Evolutionary conservation across 176 grass and related monocot genomes (phyloP), one percentile per base, ranked within the genome.

Genomic region (Avena eriantha): DNA sequence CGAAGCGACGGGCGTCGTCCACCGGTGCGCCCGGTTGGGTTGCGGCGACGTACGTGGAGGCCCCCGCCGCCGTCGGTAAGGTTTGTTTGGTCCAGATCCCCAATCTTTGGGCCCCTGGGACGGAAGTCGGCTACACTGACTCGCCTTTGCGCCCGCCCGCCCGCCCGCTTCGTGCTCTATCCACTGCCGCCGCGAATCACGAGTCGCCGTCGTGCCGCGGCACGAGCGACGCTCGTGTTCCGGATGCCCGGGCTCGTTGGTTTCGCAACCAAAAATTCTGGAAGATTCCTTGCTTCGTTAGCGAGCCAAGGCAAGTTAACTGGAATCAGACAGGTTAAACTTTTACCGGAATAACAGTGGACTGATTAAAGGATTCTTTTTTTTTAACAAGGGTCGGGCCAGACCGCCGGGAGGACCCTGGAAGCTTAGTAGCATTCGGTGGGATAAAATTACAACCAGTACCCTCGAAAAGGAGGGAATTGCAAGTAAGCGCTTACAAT

Each of bases 31-130:
- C 36, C 15, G 75, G 80, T 21, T 79, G 80, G 10, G 45, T 8
- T 48, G 71, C 22, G 84, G 41, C 14, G 66, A 82, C 84, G 73
- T 71, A 87, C 84, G 74, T 71, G 89, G 84, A 48, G 66, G 56
- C 24, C 34, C 56, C 67, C 48, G 58, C 73, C 48, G 67, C 80
- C 85, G 81, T 68, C 67, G 6, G 82, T 23, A 22, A 8, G 12
- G 46, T 66, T 41, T 1, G 39, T 41, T 73, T 6, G 80, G 61
- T 15, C 71, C 75, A 18, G 73, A 29, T 6, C 73, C 50, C 23
- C 8, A 54, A 9, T 26, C 13, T 1, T 18, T 36, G 13, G 51
- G 35, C 54, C 26, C 76, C 26, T 10, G 18, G 22, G 60, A 31
- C 3, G 22, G 54, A 83, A 56, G 89, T 87, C 80, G 84, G 73